Base-by-base conservation (phyloP, 495 filamentous ascomycete species). In the Ramalina intermedia region DNA sequence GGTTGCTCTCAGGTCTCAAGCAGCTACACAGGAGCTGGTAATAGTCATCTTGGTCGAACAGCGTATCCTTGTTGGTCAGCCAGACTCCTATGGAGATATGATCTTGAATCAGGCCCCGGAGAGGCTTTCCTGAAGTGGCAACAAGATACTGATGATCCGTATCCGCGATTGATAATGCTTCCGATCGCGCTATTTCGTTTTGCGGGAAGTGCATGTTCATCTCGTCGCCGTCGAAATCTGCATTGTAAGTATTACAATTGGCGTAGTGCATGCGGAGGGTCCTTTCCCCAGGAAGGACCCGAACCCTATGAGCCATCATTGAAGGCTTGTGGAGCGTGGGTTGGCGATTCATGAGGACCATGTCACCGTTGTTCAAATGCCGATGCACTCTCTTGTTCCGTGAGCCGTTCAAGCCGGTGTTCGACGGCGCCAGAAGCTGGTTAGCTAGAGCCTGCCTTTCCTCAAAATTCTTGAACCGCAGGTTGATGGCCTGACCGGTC, bases 161-260 rank as follows among this genome's bases (percentile, higher is more conserved):
- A 62, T 95, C 89, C 9, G 93, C 91, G 57, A 99, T 81, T 61
- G 83, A 81, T 46, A 88, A 71, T 3, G 91, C 91, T 65, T 99
- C 93, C 3, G 87, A 80, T 50, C 91, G 75, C 21, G 90, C 93
- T 59, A 96, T 70, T 61, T 96, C 93, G 57, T 93, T 96, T 55
- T 99, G 93, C 9, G 93, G 93, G 61, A 99, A 95, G 63, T 99
- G 93, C 91, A 99, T 94, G 63, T 99, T 99, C 93, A 99, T 99
- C 66, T 99, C 93, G 58, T 99, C 93, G 63, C 93, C 93, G 62
- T 99, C 93, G 65, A 96, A 99, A 76, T 99, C 93, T n/a, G 93
- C 93, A 57, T 99, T 99, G 73, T 99, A 98, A 11, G 93, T 94
- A 61, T 96, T 96, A 65, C 91, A 96, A 63, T 99, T 99, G 49